Percentiles rank a stretch among this genome's conserved stretches.
phyloP scores from a whole-genome alignment of 1,284 basidiomycete genomes.

The Amylostereum areolatum region DNA sequence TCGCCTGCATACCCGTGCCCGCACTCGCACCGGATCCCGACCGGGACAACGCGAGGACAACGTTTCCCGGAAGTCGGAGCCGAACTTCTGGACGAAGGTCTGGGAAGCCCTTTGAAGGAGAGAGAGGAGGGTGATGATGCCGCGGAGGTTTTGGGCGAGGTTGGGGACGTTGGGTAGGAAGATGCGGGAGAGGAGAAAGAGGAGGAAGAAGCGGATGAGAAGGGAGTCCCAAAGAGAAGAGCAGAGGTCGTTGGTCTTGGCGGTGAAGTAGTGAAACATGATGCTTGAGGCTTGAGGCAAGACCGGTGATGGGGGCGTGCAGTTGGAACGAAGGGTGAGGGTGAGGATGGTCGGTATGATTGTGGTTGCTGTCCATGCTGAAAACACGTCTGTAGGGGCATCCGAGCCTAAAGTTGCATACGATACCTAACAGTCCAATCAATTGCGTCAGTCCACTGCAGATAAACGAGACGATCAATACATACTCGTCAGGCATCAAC shows the following conservation, averaged over 20 bases:
- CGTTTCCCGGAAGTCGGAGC: conserved; percentile 75
- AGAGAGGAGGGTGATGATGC: conserved; percentile 8
- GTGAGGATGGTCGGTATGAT: conserved; percentile 10
- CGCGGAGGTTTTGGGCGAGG: conserved; percentile 9
- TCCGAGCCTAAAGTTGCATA: conserved; percentile 84
- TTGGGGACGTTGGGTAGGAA: conserved; percentile 11
- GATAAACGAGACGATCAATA: conserved; percentile 17
- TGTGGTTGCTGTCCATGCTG: conserved; percentile 17
- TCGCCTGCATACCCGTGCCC: conserved; percentile 12
- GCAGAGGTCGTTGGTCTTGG: conserved; percentile 25
- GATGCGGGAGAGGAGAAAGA: conserved; percentile 14
- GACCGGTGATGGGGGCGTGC: conserved; percentile 41
- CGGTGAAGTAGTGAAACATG: conserved; percentile 34
- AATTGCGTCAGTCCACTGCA: conserved; percentile 5
- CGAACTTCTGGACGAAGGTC: conserved; percentile 61
- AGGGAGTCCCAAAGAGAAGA: conserved; percentile 47
- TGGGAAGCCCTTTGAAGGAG: conserved; percentile 44
- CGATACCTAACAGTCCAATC: conserved; percentile 40
- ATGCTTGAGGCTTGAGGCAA: neutral
- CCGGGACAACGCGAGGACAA: conserved; percentile 72
- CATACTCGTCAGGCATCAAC: conserved; percentile 76
- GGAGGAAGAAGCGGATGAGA: conserved; percentile 26
- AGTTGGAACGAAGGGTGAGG: conserved; percentile 43
- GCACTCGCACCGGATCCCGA: conserved; percentile 25
- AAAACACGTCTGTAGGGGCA: conserved; percentile 45